Base-by-base conservation (phyloP, 495 filamentous ascomycete genomes). In the Trichoderma asperelloides region DNA sequence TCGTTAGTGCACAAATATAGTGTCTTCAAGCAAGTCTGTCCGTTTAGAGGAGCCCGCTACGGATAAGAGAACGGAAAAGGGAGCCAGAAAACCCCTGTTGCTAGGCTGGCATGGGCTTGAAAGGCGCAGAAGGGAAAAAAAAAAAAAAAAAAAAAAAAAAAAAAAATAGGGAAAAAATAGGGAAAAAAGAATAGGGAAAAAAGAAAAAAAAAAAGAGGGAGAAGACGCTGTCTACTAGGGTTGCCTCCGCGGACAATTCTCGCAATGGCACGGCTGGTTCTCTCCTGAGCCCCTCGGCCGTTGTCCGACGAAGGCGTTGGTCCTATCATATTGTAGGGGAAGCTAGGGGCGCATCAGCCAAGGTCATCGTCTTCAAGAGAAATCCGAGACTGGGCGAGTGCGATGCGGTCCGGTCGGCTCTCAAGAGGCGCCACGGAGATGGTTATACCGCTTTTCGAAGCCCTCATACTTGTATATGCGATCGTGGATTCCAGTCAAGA, bases 261-360 rank as follows among this genome's bases (percentile, higher is more conserved):
- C 55, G 55, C 27, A 60, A 30, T 60, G 16, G 23, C 55, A 60
- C 11, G 55, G 55, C 55, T 25, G 55, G n/a, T n/a, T 47, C 8
- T 60, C 55, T 60, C 23, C 55, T 60, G 55, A 30, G 55, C 23
- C 13, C 25, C 27, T 60, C 55, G 55, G 55, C 27, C 55, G 55
- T 60, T 60, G 55, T 60, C 55, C 55, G 55, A 60, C 55, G 27
- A 60, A 60, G 27, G 27, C 47, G 47, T 51, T 51, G 27, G 27
- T 27, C 55, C 7, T 28, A 28, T 11, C 11, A 30, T 11, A 28
- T 12, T 28, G 55, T 23, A 12, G 16, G 55, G 55, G 55, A 12
- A 30, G 27, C 55, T 60, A 60, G 55, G 55, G 55, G 55, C 25
- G 55, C 55, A 28, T 60, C 55, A 25, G 55, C 55, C 55, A 60